phyloP scores from a whole-genome alignment of 805 yeast species.

The Komagataella pastoris region DNA sequence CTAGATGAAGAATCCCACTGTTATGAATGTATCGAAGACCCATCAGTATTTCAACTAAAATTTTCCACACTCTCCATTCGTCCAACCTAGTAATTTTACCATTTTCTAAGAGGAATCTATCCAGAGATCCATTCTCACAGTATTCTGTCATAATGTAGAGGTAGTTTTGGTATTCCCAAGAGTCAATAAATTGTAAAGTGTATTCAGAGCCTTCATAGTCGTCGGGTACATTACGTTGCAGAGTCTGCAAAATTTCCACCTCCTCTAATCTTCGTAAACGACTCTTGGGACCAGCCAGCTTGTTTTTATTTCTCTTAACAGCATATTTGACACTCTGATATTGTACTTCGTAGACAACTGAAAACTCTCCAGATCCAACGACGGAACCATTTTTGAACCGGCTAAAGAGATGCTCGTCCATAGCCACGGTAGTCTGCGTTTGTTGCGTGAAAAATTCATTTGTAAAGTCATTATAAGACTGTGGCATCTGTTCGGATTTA shows the following conservation, averaged over 20 bases:
- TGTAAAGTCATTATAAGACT: background rate
- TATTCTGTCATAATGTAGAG: constrained; percentile 88
- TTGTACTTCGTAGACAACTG: constrained; percentile 72
- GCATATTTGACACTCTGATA: constrained; percentile 65
- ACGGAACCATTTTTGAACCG: constrained; percentile 54
- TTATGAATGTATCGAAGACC: constrained; percentile 77
- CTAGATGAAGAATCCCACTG: constrained; percentile 70
- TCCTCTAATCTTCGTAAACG: constrained; percentile 57
- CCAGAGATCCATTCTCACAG: constrained; percentile 86
- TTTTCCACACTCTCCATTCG: constrained; percentile 98
- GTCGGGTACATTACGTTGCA: constrained; percentile 23
- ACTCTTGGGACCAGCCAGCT: constrained; percentile 43
- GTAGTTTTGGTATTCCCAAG: constrained; percentile 70
- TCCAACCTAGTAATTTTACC: constrained; percentile 70
- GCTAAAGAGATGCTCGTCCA: constrained; percentile 30
- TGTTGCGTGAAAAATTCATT: background rate
- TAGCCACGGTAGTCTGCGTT: constrained; percentile 6
- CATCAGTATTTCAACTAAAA: constrained; percentile 65
- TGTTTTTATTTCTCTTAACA: constrained; percentile 72
- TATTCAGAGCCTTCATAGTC: constrained; percentile 60
- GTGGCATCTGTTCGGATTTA: background rate
- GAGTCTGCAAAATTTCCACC: constrained; percentile 47
- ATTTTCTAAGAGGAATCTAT: constrained; percentile 64
- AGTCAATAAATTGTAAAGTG: constrained; percentile 65
- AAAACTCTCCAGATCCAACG: constrained; percentile 82